phyloP scores from a whole-genome alignment of 2,329 filamentous ascomycete species.

The Fusarium drepaniforme region DNA sequence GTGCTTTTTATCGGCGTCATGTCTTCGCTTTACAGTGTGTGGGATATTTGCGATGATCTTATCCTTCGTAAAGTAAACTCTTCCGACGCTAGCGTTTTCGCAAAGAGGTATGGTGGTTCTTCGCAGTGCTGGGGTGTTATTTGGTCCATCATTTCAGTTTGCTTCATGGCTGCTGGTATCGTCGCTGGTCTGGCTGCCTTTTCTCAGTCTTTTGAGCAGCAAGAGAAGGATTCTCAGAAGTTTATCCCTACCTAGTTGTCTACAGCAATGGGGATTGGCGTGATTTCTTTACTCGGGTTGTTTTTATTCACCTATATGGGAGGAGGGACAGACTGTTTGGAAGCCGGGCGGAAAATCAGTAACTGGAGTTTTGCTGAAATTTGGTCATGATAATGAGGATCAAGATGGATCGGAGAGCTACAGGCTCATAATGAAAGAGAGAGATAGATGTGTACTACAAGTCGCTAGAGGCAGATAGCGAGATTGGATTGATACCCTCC shows the following conservation, averaged over 20 bases:
- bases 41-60: constrained; percentile 88
- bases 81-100: constrained; percentile 84
- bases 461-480: neutral
- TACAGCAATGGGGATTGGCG: neutral
- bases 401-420: neutral
- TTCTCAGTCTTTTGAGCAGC: constrained; percentile 75
- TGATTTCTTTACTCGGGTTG: neutral
- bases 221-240: constrained; percentile 75
- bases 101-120: constrained; percentile 81
- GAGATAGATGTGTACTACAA: constrained; percentile 11
- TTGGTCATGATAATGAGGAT: constrained; percentile 34
- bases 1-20: constrained; percentile 87
- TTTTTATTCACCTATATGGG: neutral
- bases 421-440: neutral
- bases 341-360: neutral
- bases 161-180: constrained; percentile 80
- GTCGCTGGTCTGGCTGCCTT: constrained; percentile 84
- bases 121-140: constrained; percentile 86
- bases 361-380: constrained; percentile 2
- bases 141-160: constrained; percentile 79
- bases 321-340: neutral
- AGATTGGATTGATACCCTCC: constrained; percentile 37
- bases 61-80: constrained; percentile 85
- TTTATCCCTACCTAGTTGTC: constrained; percentile 66
- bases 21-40: constrained; percentile 83